Evolutionary conservation across 2,329 filamentous ascomycete genomes (phyloP), one percentile per base, ranked within the genome.

Genomic region (Phialophora expanda): DNA sequence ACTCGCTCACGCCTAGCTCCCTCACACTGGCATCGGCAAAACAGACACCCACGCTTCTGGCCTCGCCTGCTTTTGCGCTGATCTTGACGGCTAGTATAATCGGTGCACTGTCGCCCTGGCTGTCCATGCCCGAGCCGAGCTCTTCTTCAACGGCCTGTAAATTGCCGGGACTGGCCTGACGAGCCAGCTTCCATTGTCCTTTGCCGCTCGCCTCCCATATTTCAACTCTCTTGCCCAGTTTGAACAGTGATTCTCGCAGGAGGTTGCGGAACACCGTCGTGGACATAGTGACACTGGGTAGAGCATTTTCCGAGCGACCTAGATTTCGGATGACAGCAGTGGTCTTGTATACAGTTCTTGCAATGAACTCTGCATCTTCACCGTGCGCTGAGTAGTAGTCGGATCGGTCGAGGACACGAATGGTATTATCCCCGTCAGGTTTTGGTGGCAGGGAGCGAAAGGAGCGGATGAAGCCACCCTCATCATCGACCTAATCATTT

Each of bases 141-240:
- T 99, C 95, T 62, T 99, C 95, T 77, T 99, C 95, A 24, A 99
- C 90, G 74, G 97, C 94, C 78, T 99, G 95, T 26, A 99, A 80
- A 77, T 99, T 99, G 28, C 95, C 96, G 0, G 95, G 95, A 4
- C 94, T 98, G 4, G 95, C 93, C 76, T 95, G 90, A 79, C 98
- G 98, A 66, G 84, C 84, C 67, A 97, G 83, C 76, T 95, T 96
- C 94, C 95, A 99, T 74, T 92, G 91, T 4, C 78, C 78, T 84
- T 92, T 95, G 20, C 84, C 89, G 1, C 84, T 82, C 46, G 88
- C 93, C 66, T 90, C 87, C 87, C 92, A 97, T 68, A 99, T 92
- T 78, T 99, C 94, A 66, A 99, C 82, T 53, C 94, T 87, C 79
- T 95, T 97, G 71, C 94, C 91, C 0, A 97, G 83, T 75, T 92